Base-by-base conservation (phyloP, 2,329 filamentous ascomycete species). In the Lasiodiplodia theobromae region DNA sequence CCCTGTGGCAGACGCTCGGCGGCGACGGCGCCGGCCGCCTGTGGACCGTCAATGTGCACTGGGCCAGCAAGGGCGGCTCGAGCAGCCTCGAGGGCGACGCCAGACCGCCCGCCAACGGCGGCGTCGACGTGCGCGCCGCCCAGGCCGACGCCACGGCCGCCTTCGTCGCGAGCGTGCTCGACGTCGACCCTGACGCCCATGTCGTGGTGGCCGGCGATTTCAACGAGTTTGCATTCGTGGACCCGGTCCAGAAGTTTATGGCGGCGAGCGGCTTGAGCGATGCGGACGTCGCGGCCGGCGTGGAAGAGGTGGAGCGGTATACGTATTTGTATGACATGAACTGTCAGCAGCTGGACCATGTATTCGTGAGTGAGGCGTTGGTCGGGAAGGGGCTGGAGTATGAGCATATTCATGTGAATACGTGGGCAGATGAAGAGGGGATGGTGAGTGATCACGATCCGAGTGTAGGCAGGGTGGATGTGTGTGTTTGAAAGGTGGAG, bases 41-140 rank as follows among this genome's bases (percentile, higher is more conserved):
- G 79, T 92, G 91, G 78, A 92, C 91, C 2, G 82, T 93, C 70
- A 92, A 92, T 74, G 88, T 92, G 49, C 90, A 92, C 80, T 88
- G 88, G 73, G 84, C 83, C 0, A 88, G 85, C 73, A 92, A 92
- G 80, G 88, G 88, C 34, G 90, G 90, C 47, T 52, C 47, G 47
- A 87, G 87, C 6, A 85, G 86, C 8, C 78, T 92, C 11, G 86
- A 92, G 70, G 90, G 90, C 8, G 89, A 92, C 73, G 80, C 85
- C 0, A 83, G 91, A 10, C 88, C 90, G 1, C 91, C 90, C 0
- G 82, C 91, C 11, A 92, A 93, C 76, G 85, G 85, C 10, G 89
- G 85, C 8, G 84, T 92, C 0, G 84, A 84, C 16, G 82, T 86
- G 72, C 83, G 91, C 25, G 79, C 80, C 1, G 75, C 78, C 34